These are phyloP conservation scores for Flaveria sonorensis DNA, from an alignment of 129 eudicot species.

Conservation along the genomic window DNA sequence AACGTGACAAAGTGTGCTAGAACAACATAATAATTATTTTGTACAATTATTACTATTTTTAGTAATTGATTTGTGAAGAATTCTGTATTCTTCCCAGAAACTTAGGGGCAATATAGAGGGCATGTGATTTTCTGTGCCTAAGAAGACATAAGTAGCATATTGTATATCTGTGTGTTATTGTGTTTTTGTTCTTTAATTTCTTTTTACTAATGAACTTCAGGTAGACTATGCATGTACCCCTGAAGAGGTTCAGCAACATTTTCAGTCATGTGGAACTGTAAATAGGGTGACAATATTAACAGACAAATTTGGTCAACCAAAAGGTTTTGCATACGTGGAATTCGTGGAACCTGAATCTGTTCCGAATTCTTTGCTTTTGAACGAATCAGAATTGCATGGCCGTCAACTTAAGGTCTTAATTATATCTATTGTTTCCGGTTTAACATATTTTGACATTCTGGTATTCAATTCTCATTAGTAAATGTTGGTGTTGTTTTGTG, in stretches of 20 bases:
- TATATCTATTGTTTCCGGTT: neutral
- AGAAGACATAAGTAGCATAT: neutral
- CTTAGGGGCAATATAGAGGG: neutral
- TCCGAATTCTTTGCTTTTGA: slow-evolving; percentile 58
- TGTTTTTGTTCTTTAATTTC: neutral
- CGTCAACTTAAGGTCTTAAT: slow-evolving; percentile 60
- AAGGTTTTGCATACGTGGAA: slow-evolving; percentile 79
- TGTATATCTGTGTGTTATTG: slow-evolving; percentile 2
- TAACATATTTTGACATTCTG: neutral
- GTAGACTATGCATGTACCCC: slow-evolving; percentile 46
- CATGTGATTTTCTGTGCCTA: neutral
- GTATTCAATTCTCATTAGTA: neutral
- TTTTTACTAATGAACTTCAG: slow-evolving; percentile 18
- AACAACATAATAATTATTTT: neutral
- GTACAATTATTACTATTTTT: neutral
- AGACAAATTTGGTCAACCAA: slow-evolving; percentile 68
- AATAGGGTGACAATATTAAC: slow-evolving; percentile 60
- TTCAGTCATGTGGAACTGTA: slow-evolving; percentile 63
- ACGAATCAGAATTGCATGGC: slow-evolving; percentile 63
- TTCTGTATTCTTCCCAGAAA: neutral
- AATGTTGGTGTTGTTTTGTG: neutral
- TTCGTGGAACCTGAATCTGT: slow-evolving; percentile 73
- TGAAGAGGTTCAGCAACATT: slow-evolving; percentile 48
- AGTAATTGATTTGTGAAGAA: neutral
- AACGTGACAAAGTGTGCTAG: neutral